phyloP scores from a whole-genome alignment of 495 filamentous ascomycete genomes.

The Lophiotrema nucula region DNA sequence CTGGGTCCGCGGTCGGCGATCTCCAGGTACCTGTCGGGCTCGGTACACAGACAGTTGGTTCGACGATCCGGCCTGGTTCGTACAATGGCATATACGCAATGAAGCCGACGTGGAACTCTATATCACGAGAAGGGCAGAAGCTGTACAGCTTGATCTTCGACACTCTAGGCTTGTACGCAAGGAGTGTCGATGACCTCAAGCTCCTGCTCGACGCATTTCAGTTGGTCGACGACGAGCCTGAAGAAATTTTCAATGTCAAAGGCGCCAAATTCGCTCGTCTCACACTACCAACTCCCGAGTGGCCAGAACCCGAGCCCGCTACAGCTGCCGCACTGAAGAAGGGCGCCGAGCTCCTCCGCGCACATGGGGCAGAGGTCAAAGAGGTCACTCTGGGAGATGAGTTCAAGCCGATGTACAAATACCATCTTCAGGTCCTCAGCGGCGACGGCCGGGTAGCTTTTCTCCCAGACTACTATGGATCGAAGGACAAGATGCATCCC shows the following conservation, averaged over 20 bases:
- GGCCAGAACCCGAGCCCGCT: slow-evolving; percentile 50
- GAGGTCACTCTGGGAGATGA: slow-evolving; percentile 49
- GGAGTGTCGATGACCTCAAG: slow-evolving; percentile 51
- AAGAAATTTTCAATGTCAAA: slow-evolving; percentile 38
- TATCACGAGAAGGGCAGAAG: slow-evolving; percentile 54
- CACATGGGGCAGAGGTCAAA: slow-evolving; percentile 47
- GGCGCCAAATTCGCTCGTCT: slow-evolving; percentile 50
- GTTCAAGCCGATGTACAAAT: slow-evolving; percentile 45
- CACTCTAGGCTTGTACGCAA: slow-evolving; percentile 53
- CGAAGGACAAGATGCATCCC: slow-evolving; percentile 44
- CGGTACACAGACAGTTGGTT: slow-evolving; percentile 54
- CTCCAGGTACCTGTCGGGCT: slow-evolving; percentile 50
- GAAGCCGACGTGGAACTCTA: slow-evolving; percentile 54
- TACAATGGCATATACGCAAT: slow-evolving; percentile 56
- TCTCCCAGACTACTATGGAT: slow-evolving; percentile 47
- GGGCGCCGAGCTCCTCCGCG: slow-evolving; percentile 42
- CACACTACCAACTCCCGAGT: slow-evolving; percentile 50
- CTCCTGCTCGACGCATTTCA: slow-evolving; percentile 50
- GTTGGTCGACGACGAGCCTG: slow-evolving; percentile 48
- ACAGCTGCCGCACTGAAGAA: slow-evolving; percentile 46
- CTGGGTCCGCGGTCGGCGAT: slow-evolving; percentile 53
- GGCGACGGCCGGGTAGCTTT: slow-evolving; percentile 48
- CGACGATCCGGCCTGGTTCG: slow-evolving; percentile 49
- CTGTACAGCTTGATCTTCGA: slow-evolving; percentile 51
- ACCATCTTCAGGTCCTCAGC: slow-evolving; percentile 44